phyloP scores from a whole-genome alignment of 805 yeast species.

The Candida nitratophila region DNA sequence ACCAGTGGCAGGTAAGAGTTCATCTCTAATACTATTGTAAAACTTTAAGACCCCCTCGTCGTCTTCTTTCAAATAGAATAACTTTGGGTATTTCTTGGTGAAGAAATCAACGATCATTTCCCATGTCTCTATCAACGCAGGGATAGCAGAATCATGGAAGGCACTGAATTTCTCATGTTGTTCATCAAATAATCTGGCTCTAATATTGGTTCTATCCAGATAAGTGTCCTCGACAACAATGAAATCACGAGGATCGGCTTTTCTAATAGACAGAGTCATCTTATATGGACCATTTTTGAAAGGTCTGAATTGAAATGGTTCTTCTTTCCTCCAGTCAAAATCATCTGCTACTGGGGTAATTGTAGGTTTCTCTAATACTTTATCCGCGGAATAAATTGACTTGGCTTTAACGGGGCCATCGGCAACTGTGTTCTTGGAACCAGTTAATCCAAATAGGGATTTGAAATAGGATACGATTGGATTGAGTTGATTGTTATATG shows the following conservation, averaged over 20 bases:
- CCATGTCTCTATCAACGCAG: constrained; percentile 35
- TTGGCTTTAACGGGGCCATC: background rate
- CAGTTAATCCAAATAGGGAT: background rate
- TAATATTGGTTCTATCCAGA: constrained; percentile 32
- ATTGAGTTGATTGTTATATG: background rate
- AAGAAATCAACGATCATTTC: constrained; percentile 25
- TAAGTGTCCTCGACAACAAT: constrained; percentile 59
- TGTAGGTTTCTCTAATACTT: constrained; percentile 10
- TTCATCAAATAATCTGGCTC: constrained; percentile 26
- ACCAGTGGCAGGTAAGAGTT: constrained; percentile 27
- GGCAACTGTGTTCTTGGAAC: background rate
- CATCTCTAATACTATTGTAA: constrained; percentile 35
- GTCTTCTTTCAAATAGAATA: constrained; percentile 30
- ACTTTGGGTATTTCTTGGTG: constrained; percentile 44
- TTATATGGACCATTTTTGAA: constrained; percentile 45
- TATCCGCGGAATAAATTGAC: background rate
- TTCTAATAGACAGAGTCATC: constrained; percentile 56
- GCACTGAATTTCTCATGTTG: constrained; percentile 28
- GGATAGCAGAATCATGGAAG: constrained; percentile 20
- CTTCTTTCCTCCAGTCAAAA: constrained; percentile 36
- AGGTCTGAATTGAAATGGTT: constrained; percentile 39
- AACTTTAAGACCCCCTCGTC: constrained; percentile 13
- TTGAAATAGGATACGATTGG: background rate
- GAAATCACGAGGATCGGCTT: constrained; percentile 45
- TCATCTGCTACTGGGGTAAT: constrained; percentile 26